Evolutionary conservation across 441 rosid genomes (phyloP), one percentile per base, ranked within the genome.

Genomic region (Viola pubescens): DNA sequence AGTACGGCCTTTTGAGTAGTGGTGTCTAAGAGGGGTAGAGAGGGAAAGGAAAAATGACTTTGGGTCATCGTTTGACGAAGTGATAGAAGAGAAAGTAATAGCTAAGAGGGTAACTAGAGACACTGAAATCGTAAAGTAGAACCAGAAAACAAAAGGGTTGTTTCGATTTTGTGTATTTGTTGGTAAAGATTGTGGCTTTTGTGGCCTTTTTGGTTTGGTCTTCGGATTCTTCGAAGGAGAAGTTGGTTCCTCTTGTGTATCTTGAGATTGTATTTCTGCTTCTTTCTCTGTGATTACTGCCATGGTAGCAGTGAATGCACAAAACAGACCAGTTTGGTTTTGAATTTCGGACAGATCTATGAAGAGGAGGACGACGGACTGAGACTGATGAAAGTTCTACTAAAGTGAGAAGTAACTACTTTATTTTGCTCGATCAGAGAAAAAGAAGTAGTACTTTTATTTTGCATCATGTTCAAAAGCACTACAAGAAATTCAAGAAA

Each of bases 41-140:
- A 88, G 84, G 37, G 91, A 76, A 59, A 85, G 88, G 53, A 85
- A 88, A 81, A 85, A 85, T n/a, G 88, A 79, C 69, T 77, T 88
- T n/a, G 96, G 83, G 62, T 88, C 26, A 19, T 19, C 86, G 39
- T 63, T 34, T 56, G 72, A 9, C 2, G 76, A 69, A 44, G 75
- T 58, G 60, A 73, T 63, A 46, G 82, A 71, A 37, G 85, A 69
- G 55, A 78, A 38, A 48, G 76, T 69, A 37, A 65, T 37, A n/a
- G 76, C 65, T 70, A 76, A n/a, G 54, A 76, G 56, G 37, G 92
- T 77, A 56, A 75, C 47, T 2, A 74, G 48, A 42, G 81, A 70
- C 9, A 80, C 79, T 7, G 68, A 65, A 38, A 76, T 42, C 16
- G 70, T 62, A 41, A 72, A 64, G 72, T 70, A 71, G 70, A 70